Conservation (phyloP, 306 rosid genomes). For the Fragaria vesca region DNA sequence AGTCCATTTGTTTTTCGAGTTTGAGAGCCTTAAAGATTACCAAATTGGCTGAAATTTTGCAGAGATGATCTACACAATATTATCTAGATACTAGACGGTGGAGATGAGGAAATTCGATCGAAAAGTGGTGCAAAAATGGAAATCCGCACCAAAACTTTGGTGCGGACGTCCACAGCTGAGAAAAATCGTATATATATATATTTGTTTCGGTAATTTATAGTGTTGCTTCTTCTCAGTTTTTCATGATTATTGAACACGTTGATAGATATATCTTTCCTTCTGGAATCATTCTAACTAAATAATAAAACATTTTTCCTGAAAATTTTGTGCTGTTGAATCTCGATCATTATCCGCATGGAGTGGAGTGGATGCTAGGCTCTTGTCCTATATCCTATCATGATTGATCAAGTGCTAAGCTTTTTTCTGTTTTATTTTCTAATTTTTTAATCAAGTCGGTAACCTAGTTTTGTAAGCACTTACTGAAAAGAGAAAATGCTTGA, state of each 20-base stretch:
- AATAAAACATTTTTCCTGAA: neutral
- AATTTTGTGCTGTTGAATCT: neutral
- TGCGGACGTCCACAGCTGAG: no score
- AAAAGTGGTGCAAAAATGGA: no score
- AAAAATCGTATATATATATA: neutral
- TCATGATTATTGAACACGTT: neutral
- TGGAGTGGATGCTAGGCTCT: neutral
- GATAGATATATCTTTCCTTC: neutral
- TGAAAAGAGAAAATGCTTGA: neutral
- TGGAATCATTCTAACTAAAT: neutral
- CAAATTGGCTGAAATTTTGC: no score
- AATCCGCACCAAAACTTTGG: no score
- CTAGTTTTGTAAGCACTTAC: neutral
- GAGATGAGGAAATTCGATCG: no score
- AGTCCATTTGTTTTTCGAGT: no score
- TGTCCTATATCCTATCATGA: neutral
- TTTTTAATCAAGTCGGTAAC: neutral
- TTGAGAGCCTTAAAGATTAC: no score
- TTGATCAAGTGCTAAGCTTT: neutral
- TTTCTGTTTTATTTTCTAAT: neutral
- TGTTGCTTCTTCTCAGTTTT: constrained; percentile 1
- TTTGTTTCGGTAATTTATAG: neutral
- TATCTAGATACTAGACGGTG: no score
- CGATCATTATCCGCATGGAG: neutral
- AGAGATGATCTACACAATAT: no score